Conservation (phyloP, 768 basidiomycete genomes). For the Rhizopogon rudus region DNA sequence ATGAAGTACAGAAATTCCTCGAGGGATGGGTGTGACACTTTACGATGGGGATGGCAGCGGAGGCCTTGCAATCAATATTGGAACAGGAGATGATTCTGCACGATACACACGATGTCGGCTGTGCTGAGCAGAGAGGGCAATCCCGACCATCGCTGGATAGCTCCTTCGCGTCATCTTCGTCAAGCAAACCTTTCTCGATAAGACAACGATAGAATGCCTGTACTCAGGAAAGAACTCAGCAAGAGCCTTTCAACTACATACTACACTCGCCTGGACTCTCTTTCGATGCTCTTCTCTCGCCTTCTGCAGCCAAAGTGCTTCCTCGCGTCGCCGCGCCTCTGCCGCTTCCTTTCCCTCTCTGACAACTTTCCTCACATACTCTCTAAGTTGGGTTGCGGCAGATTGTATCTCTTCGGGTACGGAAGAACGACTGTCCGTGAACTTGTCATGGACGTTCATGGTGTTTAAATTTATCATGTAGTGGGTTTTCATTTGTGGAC, state of each 20-base stretch:
- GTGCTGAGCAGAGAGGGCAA: background rate
- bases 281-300: background rate
- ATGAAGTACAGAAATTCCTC: background rate
- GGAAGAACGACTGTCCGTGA: background rate
- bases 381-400: background rate
- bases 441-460: conserved; percentile 3
- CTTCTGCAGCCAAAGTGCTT: background rate
- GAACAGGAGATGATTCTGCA: background rate
- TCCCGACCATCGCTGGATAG: background rate
- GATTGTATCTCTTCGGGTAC: background rate
- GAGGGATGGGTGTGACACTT: background rate
- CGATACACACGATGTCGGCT: background rate
- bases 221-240: background rate
- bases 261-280: background rate
- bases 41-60: background rate
- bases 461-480: conserved; percentile 5
- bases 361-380: background rate
- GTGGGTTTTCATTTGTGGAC: conserved; percentile 1
- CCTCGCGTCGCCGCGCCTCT: background rate
- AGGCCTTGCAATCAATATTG: background rate
- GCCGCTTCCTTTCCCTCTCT: background rate
- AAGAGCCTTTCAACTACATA: background rate
- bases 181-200: background rate
- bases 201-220: background rate
- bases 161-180: background rate